Evolutionary conservation across 805 yeast genomes (phyloP).

Genomic region (Schwanniomyces yamadae): DNA sequence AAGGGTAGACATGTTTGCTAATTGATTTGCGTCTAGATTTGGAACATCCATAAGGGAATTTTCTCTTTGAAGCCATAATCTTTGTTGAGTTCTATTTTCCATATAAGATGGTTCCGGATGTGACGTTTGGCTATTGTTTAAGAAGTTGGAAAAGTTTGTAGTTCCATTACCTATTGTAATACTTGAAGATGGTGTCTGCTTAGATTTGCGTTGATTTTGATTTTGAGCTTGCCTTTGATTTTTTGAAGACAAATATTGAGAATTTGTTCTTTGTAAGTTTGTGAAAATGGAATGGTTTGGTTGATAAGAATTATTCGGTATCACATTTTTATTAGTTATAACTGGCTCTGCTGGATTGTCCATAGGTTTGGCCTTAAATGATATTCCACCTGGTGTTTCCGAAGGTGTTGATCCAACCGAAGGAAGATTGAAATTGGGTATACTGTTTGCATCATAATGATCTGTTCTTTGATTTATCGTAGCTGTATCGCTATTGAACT

Average conservation of each 20-base stretch:
- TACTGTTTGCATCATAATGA: conserved; percentile 3
- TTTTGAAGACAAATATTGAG: conserved; percentile 29
- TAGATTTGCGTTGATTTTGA: conserved; percentile 4
- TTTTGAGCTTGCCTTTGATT: conserved; percentile 18
- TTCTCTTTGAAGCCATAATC: conserved; percentile 81
- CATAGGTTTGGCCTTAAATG: conserved; percentile 28
- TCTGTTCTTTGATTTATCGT: conserved; percentile 1
- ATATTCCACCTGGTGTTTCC: conserved; percentile 29
- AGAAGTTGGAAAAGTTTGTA: conserved; percentile 31
- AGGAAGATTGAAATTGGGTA: conserved; percentile 2
- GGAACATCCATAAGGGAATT: conserved; percentile 63
- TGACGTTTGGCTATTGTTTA: conserved; percentile 15
- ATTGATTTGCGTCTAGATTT: conserved; percentile 25
- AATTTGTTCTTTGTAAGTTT: conserved; percentile 40
- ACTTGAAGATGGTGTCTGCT: not conserved
- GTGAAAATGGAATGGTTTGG: conserved; percentile 42
- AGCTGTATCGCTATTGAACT: conserved; percentile 20
- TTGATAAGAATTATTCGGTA: conserved; percentile 40
- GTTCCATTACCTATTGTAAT: conserved; percentile 18
- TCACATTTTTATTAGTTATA: conserved; percentile 29
- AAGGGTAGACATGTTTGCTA: conserved; percentile 37
- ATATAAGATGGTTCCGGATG: conserved; percentile 9
- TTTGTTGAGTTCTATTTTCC: conserved; percentile 79
- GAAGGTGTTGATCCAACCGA: conserved; percentile 10
- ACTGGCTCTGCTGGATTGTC: conserved; percentile 30